Evolutionary conservation across 768 basidiomycete genomes (phyloP).

Genomic region (Agrocybe praecox): DNA sequence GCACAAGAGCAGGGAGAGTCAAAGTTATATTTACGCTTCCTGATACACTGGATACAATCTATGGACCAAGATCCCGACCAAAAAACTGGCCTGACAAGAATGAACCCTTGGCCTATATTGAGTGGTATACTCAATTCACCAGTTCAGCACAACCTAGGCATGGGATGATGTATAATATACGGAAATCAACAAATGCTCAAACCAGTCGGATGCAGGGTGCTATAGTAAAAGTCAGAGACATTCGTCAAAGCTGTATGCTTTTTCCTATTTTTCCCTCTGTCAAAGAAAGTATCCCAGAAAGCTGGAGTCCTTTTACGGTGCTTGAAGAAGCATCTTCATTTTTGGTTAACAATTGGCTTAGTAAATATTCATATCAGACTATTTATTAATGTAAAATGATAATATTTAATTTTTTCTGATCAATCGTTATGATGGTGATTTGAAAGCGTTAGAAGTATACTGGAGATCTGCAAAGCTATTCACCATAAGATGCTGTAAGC

Average conservation of each 20-base stretch:
- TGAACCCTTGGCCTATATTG: conserved; percentile 20
- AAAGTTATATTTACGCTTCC: conserved; percentile 26
- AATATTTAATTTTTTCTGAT: conserved; percentile 1
- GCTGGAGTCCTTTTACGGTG: no score
- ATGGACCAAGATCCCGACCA: conserved; percentile 7
- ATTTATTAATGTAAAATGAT: conserved; percentile 6
- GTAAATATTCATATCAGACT: conserved; percentile 28
- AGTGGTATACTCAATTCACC: conserved; percentile 12
- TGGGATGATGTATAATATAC: conserved; percentile 13
- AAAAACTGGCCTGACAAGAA: no score
- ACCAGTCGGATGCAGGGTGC: background rate
- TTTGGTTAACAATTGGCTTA: conserved; percentile 26
- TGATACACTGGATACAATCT: background rate
- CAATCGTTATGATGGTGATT: background rate
- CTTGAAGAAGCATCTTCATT: conserved; percentile 20
- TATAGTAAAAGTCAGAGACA: background rate
- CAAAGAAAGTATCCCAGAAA: no score
- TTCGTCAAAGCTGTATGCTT: no score
- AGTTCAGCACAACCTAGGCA: background rate
- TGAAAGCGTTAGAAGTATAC: no score
- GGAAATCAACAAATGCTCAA: background rate
- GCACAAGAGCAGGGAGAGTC: no score
- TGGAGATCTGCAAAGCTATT: conserved; percentile 8
- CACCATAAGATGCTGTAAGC: no score
- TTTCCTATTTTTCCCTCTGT: no score